phyloP scores from a whole-genome alignment of 2,329 filamentous ascomycete species.

The Aspergillus carbonarius region DNA sequence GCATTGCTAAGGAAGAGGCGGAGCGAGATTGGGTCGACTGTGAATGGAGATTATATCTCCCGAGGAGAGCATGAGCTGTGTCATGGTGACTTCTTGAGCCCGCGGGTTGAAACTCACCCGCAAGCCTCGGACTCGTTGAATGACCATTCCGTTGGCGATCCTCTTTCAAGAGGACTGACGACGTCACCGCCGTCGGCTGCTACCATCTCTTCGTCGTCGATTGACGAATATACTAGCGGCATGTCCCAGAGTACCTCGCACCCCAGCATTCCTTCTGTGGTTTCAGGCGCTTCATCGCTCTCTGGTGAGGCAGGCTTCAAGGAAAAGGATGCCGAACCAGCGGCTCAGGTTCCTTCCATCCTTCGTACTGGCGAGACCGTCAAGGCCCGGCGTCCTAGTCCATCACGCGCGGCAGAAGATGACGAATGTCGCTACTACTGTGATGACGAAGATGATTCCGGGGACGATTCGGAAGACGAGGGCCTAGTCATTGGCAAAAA shows the following conservation, averaged over 20 bases:
- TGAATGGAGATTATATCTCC: slow-evolving; percentile 14
- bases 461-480: slow-evolving; percentile 45
- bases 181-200: slow-evolving; percentile 45
- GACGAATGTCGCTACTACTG: slow-evolving; percentile 42
- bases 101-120: slow-evolving; percentile 17
- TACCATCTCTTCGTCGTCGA: slow-evolving; percentile 49
- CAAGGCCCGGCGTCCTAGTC: slow-evolving; percentile 29
- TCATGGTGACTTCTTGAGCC: slow-evolving; percentile 22
- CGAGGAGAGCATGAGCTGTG: slow-evolving; percentile 26
- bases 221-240: slow-evolving; percentile 46
- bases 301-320: slow-evolving; percentile 39
- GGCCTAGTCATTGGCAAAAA: slow-evolving; percentile 42
- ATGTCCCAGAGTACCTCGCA: slow-evolving; percentile 50
- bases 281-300: slow-evolving; percentile 48
- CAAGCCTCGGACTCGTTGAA: slow-evolving; percentile 15
- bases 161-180: slow-evolving; percentile 25
- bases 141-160: slow-evolving; percentile 17
- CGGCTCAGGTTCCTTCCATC: slow-evolving; percentile 35
- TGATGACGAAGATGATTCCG: slow-evolving; percentile 41
- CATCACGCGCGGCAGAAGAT: slow-evolving; percentile 31
- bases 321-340: slow-evolving; percentile 29
- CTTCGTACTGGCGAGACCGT: slow-evolving; percentile 45
- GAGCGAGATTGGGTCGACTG: slow-evolving; percentile 26
- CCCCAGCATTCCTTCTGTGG: slow-evolving; percentile 47
- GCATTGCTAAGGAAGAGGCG: slow-evolving; percentile 33